phyloP scores from a whole-genome alignment of 2,329 filamentous ascomycete genomes.

The Pyrenochaeta sp. region DNA sequence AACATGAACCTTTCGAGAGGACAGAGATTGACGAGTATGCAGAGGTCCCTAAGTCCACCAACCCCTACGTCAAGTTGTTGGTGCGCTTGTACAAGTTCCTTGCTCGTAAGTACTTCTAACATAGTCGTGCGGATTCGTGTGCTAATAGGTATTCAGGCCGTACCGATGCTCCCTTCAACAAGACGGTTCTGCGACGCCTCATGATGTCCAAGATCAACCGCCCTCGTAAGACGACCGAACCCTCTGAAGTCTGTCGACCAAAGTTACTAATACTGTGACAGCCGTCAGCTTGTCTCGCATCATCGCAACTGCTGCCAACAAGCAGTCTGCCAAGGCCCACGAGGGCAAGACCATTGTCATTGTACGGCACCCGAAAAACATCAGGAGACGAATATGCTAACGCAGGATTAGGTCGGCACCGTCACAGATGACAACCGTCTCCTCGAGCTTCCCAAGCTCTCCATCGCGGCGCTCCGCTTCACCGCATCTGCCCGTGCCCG shows the following conservation, averaged over 20 bases:
- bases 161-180: slow-evolving; percentile 98
- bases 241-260: background rate
- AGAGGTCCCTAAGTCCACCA: slow-evolving; percentile 81
- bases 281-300: slow-evolving; percentile 93
- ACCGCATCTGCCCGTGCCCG: slow-evolving; percentile 94
- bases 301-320: slow-evolving; percentile 66
- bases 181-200: slow-evolving; percentile 94
- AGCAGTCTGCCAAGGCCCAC: slow-evolving; percentile 62
- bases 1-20: slow-evolving; percentile 46
- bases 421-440: slow-evolving; percentile 96
- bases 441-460: slow-evolving; percentile 87
- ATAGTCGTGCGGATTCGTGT: slow-evolving; percentile 15
- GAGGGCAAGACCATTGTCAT: slow-evolving; percentile 88
- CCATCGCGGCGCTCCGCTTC: slow-evolving; percentile 93
- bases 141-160: slow-evolving; percentile 69
- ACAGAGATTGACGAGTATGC: slow-evolving; percentile 48
- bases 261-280: slow-evolving; percentile 30
- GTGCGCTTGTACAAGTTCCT: slow-evolving; percentile 99
- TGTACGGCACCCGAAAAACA: slow-evolving; percentile 44
- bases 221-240: slow-evolving; percentile 45
- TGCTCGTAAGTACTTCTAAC: slow-evolving; percentile 73
- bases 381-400: slow-evolving; percentile 18
- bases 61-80: slow-evolving; percentile 95
- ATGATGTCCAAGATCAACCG: slow-evolving; percentile 99
- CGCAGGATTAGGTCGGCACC: slow-evolving; percentile 70